Evolutionary conservation across 768 basidiomycete genomes (phyloP), one percentile per base, ranked within the genome.

Genomic region (Candolleomyces eurysporus): DNA sequence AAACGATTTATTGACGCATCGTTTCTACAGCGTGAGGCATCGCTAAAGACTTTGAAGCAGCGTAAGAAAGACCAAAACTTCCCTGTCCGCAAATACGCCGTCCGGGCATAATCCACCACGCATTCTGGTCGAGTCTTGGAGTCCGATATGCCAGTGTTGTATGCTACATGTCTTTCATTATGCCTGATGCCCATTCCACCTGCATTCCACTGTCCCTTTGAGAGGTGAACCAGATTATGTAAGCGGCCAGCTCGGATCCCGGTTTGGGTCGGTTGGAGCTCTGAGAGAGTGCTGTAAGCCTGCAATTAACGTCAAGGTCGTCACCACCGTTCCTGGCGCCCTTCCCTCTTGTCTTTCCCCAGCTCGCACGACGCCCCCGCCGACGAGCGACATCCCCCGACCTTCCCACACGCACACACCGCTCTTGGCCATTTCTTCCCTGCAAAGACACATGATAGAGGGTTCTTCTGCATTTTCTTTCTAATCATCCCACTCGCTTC

Each of bases 21-120:
- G 40, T 46, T 16, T 50, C 40, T 48, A 11, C 69, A 95, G 94
- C 86, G 90, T 78, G 96, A 99, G 77, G 72, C 77, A 63, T 88
- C 87, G 73, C 76, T 86, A 68, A 93, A 93, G 84, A 98, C 97
- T 59, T 82, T 91, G 78, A 93, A 90, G 81, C 94, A 96, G 77
- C 82, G 79, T 78, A 98, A 98, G 91, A 95, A 91, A 84, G 90
- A 94, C 63, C 82, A 84, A 69, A 95, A 97, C 83, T 97, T 97
- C 84, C 94, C 95, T 42, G 73, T 81, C 73, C 85, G 96, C 76
- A 96, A 95, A 81, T 99, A 90, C 78, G 95, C 96, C 65, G 90
- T 98, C 76, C 96, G 92, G 86, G 94, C 93, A 82, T 89, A 60
- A 59, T 45, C 62, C 59, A 61, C n/a, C 22, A 11, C 26, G 26